Percentiles rank a stretch among this genome's conserved stretches.
Conservation (phyloP, 2,329 filamentous ascomycete species). For the Helminthosporium solani region DNA sequence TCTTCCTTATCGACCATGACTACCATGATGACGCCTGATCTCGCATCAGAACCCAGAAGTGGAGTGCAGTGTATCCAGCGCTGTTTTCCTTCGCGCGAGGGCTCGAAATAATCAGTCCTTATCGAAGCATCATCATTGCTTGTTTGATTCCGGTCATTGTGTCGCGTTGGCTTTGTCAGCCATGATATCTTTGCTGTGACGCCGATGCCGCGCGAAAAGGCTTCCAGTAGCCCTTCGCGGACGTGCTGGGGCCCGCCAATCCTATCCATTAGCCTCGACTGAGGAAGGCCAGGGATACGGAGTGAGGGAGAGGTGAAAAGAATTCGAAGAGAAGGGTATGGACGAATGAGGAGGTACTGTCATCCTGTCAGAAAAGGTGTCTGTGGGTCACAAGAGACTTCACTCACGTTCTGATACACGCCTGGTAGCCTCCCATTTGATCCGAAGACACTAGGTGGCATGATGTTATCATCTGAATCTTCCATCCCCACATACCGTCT, state of each 20-base stretch:
- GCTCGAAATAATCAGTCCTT: constrained; percentile 2
- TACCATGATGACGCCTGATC: constrained; percentile 74
- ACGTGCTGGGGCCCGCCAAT: constrained; percentile 52
- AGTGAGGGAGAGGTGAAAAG: constrained; percentile 50
- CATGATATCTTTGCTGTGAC: constrained; percentile 75
- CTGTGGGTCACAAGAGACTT: not conserved
- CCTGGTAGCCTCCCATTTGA: constrained; percentile 46
- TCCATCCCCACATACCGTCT: constrained; percentile 39
- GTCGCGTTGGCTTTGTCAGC: constrained; percentile 35
- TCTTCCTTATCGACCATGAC: constrained; percentile 66
- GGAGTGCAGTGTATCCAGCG: constrained; percentile 77
- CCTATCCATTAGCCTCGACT: constrained; percentile 47
- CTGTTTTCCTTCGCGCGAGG: constrained; percentile 54
- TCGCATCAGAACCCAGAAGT: constrained; percentile 62
- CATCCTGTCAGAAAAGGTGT: not conserved
- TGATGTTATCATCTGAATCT: constrained; percentile 27
- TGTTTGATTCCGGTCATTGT: not conserved
- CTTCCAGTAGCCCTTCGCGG: constrained; percentile 54
- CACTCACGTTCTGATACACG: constrained; percentile 58
- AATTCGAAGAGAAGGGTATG: constrained; percentile 48
- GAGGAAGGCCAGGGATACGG: constrained; percentile 48
- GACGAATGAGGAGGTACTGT: constrained; percentile 50
- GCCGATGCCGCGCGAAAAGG: constrained; percentile 64
- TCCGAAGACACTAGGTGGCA: constrained; percentile 38
- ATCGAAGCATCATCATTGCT: constrained; percentile 6